phyloP scores from a whole-genome alignment of 2,329 filamentous ascomycete genomes.

The Capronia epimyces region DNA sequence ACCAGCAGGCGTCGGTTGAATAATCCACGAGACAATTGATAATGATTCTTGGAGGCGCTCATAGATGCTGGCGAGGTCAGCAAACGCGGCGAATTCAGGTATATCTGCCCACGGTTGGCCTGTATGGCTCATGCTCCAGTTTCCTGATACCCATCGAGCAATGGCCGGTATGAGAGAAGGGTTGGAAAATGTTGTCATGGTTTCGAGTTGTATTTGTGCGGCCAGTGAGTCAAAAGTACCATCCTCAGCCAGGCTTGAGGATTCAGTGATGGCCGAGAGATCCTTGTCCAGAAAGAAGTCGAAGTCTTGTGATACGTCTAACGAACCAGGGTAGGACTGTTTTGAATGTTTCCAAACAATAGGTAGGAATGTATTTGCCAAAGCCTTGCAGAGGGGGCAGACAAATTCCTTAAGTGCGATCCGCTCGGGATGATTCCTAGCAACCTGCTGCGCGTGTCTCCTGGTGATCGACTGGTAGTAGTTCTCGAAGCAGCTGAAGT shows the following conservation, averaged over 20 bases:
- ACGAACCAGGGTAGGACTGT: constrained; percentile 70
- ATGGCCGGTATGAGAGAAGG: constrained; percentile 19
- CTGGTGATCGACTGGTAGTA: constrained; percentile 80
- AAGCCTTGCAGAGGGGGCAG: constrained; percentile 90
- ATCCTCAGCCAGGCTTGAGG: constrained; percentile 23
- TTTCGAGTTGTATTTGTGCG: constrained; percentile 30
- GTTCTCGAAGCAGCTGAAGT: constrained; percentile 88
- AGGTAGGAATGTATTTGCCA: constrained; percentile 90
- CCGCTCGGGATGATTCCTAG: constrained; percentile 84
- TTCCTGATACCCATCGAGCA: constrained; percentile 20
- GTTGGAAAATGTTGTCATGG: constrained; percentile 31
- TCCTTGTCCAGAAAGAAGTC: constrained; percentile 62
- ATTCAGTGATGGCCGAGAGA: constrained; percentile 40
- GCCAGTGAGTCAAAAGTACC: constrained; percentile 7
- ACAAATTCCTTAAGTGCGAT: constrained; percentile 80
- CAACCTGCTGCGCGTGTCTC: constrained; percentile 86
- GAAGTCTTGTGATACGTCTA: constrained; percentile 59
- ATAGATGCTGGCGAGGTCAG: constrained; percentile 31
- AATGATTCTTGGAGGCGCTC: constrained; percentile 27
- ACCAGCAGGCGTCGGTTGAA: neutral
- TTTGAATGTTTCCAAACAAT: constrained; percentile 93
- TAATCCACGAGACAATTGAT: constrained; percentile 10
- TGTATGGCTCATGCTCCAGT: constrained; percentile 19
- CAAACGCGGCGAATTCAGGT: constrained; percentile 19
- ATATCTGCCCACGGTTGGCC: constrained; percentile 20